Conservation (phyloP, 345 rosid genomes). For the Eucalyptus paniculata region DNA sequence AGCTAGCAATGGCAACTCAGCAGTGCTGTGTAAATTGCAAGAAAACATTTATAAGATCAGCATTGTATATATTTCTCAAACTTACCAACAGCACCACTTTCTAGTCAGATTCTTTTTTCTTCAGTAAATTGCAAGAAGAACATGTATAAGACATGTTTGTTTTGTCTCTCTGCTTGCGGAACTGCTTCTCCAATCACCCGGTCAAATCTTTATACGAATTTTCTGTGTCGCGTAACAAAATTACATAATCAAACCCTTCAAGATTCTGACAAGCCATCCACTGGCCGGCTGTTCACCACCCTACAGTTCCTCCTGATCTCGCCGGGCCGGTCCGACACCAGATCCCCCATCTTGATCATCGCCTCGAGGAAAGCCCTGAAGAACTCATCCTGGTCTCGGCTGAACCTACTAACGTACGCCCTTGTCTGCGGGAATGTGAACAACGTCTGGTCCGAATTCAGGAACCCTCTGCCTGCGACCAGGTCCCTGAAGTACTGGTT, state of each 20-base stretch:
- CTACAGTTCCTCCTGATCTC: constrained; percentile 68
- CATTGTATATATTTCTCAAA: no score
- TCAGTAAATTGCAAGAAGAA: background rate
- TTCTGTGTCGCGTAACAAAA: background rate
- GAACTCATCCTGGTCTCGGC: constrained; percentile 37
- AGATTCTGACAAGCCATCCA: constrained; percentile 8
- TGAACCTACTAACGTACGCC: constrained; percentile 33
- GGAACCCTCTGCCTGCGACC: constrained; percentile 74
- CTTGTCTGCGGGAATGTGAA: constrained; percentile 44
- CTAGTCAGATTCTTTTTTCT: background rate
- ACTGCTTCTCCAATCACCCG: background rate
- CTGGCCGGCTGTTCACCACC: constrained; percentile 30
- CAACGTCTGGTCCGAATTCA: constrained; percentile 83
- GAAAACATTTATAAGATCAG: no score
- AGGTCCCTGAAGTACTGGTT: constrained; percentile 78
- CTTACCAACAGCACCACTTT: background rate
- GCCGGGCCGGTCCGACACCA: constrained; percentile 59
- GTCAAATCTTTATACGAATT: background rate
- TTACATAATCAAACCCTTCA: background rate
- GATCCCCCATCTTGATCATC: constrained; percentile 84
- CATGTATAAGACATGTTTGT: background rate
- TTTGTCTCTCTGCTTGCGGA: background rate
- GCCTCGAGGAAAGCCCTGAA: constrained; percentile 59
- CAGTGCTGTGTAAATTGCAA: no score
- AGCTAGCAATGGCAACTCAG: background rate